Base-by-base conservation (phyloP, 108 stramenopile species). In the Craspedostauros australis region DNA sequence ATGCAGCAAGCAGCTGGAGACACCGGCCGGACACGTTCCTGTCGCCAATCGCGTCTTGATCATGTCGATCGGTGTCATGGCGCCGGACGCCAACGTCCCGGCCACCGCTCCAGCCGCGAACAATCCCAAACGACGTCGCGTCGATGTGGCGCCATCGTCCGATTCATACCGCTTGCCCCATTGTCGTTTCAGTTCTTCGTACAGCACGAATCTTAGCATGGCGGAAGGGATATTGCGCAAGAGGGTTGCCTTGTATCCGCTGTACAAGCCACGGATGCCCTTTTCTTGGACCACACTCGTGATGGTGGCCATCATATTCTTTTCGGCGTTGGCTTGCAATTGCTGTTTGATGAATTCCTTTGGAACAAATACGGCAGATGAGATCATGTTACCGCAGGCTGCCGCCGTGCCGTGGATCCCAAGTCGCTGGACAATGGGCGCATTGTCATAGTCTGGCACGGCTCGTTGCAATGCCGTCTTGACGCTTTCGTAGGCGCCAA, bases 341-440 rank as follows among this genome's bases (percentile, higher is more conserved):
- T 62, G 76, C 63, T 87, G 85, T 55, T 87, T 87, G 39, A 88
- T 47, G 5, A 70, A 48, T 60, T 88, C 86, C 50, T 88, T 88
- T 5, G 86, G 86, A 19, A 88, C 86, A 59, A 88, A 88, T 5
- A 88, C 41, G 9, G 73, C 37, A 26, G 74, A 76, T 22, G 66
- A 69, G 14, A 73, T 54, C n/a, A 73, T 63, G 50, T 88, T 88
- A 7, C 86, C 86, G 12, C 62, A 54, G 8, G 82, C 79, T n/a
- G 86, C 86, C 14, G 86, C 72, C 27, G 77, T 26, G 21, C 56
- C 62, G 45, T 88, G 86, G 18, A 75, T 44, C 43, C 53, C 46
- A n/a, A 68, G 44, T 60, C 76, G 29, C 7, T 37, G 1, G n/a
- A n/a, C n/a, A n/a, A n/a, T n/a, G n/a, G n/a, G n/a, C n/a, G 11